Base-by-base conservation (phyloP, 768 basidiomycete species). In the Heimioporus sp. region DNA sequence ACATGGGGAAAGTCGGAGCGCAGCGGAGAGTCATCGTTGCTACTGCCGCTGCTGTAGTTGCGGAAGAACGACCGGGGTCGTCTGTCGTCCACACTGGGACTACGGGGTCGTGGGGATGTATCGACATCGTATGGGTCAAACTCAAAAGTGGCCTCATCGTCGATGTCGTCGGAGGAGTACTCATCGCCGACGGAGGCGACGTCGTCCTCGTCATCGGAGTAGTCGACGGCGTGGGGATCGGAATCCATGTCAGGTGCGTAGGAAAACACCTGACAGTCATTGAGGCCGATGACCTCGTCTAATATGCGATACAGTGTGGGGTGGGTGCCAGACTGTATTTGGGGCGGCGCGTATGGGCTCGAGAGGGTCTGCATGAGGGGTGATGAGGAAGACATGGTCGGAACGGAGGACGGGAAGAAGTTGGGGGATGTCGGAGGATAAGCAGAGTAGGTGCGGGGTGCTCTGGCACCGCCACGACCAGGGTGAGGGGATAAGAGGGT, bases 261-360 rank as follows among this genome's bases (percentile, higher is more conserved):
- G 3, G 92, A 90, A 72, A 87, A 99, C 52, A 98, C 93, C 66
- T 98, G 95, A 75, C 92, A 97, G 55, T 98, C 94, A 37, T 82
- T 73, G 20, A 99, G 79, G 20, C 88, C 87, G 58, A 99, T 90
- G 63, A 90, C 88, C 40, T 94, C 87, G 78, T 94, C 86, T 41
- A 99, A 81, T 51, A 90, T 80, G 52, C 87, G 86, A 70, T 90
- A 93, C 24, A 98, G 77, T 45, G 87, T 81, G 1, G 96, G 92
- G 70, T 97, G 92, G 15, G 91, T 93, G 55, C 90, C 89, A 0
- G 87, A 81, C 51, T 88, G 79, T 59, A 87, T 86, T 52, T 80
- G 78, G 12, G 90, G 83, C 19, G 87, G 86, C 0, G 83, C 81
- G 49, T 80, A 76, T n/a, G 85, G 88, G 64, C 83, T 86, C 37